Evolutionary conservation across 768 basidiomycete species (phyloP), one percentile per base, ranked within the genome.

Genomic region (Cystobasidium ongulense): DNA sequence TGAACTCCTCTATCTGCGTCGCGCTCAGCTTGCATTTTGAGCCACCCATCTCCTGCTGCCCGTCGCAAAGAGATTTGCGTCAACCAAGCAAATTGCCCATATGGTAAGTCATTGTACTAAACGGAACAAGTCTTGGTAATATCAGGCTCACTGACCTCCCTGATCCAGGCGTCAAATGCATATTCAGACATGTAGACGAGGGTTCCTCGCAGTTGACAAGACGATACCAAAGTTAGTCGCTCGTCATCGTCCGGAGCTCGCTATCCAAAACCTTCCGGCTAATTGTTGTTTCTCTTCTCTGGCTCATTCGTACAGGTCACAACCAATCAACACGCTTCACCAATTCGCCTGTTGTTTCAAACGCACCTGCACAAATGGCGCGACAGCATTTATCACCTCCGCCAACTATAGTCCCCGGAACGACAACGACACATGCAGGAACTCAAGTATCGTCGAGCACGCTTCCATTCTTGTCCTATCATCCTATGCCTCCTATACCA

Each of bases 41-140:
- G 10, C 18, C 65, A 67, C 27, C 65, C 65, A 21, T 67, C 65
- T 29, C 65, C 65, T 25, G 68, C 68, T 5, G 50, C 33, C 2
- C 18, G 52, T 33, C 52, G 68, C 7, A 36, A 21, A 33, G 68
- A 71, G 18, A 3, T 36, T 21, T 71, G 68, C 31, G 5, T 15
- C 21, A n/a, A 71, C 25, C 68, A 59, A 18, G 52, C 50, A n/a
- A 59, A 71, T 59, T 71, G 68, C 38, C 68, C 68, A 25, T 38
- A 35, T 35, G 68, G 68, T 71, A 38, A 15, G 65, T 67, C 13
- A 13, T 39, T 27, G 25, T 63, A n/a, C 29, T 11, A 18, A 11
- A n/a, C 25, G 27, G 17, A 29, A 61, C 27, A 61, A 13, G 27
- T 29, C 17, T 15, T 15, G 15, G 15, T 61, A 61, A n/a, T 21